phyloP scores from a whole-genome alignment of 176 grass and related monocot genomes.

The Paspalum notatum region DNA sequence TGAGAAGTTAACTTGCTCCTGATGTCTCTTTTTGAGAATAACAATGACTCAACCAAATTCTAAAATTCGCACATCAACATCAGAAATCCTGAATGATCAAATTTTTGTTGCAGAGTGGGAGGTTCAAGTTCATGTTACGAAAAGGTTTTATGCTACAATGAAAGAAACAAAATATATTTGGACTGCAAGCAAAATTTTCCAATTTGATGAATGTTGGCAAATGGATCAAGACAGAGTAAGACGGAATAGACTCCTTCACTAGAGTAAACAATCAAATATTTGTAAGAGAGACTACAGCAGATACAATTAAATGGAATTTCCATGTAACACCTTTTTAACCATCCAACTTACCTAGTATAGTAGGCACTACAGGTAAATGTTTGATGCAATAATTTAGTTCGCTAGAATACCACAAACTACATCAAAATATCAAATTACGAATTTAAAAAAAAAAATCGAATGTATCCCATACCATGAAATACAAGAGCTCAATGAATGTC shows the following conservation, averaged over 20 bases:
- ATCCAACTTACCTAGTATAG: not conserved
- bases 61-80: not conserved
- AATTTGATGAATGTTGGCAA: not conserved
- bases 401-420: not conserved
- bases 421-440: constrained; percentile 30
- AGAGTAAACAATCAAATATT: not conserved
- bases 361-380: not conserved
- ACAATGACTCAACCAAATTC: not conserved
- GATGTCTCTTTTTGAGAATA: not conserved
- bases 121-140: not conserved
- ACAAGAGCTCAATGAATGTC: constrained; percentile 35
- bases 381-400: constrained; percentile 26
- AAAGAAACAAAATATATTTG: not conserved
- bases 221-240: not conserved
- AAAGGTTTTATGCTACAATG: not conserved
- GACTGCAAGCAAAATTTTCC: not conserved
- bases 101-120: not conserved
- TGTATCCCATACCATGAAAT: constrained; percentile 36
- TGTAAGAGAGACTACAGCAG: not conserved
- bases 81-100: not conserved
- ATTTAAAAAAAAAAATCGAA: not conserved
- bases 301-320: not conserved
- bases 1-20: not conserved
- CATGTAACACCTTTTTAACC: not conserved
- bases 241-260: not conserved